A percentile compares a stretch with the other conserved stretches of the same genome.
These are phyloP conservation scores for Aspergillus campestris DNA, from an alignment of 495 filamentous ascomycete genomes.

Conservation along the genomic window DNA sequence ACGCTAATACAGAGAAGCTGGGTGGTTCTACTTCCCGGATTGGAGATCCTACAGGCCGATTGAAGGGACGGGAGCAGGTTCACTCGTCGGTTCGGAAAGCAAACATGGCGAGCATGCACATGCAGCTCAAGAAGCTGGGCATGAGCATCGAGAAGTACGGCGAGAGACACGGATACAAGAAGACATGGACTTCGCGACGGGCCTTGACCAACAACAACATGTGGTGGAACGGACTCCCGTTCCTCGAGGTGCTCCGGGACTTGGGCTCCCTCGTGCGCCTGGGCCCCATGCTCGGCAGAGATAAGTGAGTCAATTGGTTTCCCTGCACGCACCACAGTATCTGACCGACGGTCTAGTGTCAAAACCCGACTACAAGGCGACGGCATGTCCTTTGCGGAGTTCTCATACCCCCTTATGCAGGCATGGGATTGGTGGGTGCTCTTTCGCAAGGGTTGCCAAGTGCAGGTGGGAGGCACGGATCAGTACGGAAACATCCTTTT, in stretches of 20 bases:
- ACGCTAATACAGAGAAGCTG: slow-evolving; percentile 39
- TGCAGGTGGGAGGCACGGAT: slow-evolving; percentile 91
- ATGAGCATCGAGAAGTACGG: slow-evolving; percentile 56
- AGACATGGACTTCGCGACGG: slow-evolving; percentile 53
- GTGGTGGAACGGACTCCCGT: slow-evolving; percentile 64
- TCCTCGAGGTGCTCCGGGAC: slow-evolving; percentile 63
- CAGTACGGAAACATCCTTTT: slow-evolving; percentile 95
- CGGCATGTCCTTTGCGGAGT: slow-evolving; percentile 91
- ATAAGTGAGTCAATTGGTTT: slow-evolving; percentile 58
- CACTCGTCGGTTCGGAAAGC: slow-evolving; percentile 46
- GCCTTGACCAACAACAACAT: slow-evolving; percentile 66
- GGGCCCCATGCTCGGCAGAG: slow-evolving; percentile 78
- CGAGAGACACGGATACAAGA: slow-evolving; percentile 49
- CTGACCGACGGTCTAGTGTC: slow-evolving; percentile 48
- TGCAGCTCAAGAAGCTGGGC: slow-evolving; percentile 75
- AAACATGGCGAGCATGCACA: slow-evolving; percentile 69
- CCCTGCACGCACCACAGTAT: neutral
- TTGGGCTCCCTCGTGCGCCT: slow-evolving; percentile 66
- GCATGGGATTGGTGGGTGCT: slow-evolving; percentile 96
- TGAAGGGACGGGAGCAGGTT: slow-evolving; percentile 55
- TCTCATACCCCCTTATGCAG: slow-evolving; percentile 87
- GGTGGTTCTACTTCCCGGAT: slow-evolving; percentile 80
- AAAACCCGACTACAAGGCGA: slow-evolving; percentile 76
- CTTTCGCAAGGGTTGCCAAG: slow-evolving; percentile 55
- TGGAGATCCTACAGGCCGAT: slow-evolving; percentile 78